phyloP scores from a whole-genome alignment of 306 rosid genomes.

The Sicyos edulis region DNA sequence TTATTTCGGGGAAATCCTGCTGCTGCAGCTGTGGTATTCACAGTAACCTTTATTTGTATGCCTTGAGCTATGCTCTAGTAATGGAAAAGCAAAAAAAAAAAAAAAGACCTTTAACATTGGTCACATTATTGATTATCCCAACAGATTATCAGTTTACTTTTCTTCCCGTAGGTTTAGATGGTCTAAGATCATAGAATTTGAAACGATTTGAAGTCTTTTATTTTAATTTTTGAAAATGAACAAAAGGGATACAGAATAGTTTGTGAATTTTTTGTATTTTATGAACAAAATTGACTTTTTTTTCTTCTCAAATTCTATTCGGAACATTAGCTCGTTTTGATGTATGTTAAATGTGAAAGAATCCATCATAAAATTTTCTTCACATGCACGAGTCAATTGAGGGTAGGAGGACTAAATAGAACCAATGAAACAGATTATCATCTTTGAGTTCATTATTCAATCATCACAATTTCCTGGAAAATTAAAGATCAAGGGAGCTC shows the following conservation, averaged over 20 bases:
- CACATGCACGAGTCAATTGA: background rate
- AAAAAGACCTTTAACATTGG: background rate
- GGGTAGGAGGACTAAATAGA: background rate
- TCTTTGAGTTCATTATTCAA: background rate
- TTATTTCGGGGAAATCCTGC: conserved; percentile 81
- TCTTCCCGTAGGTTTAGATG: no score
- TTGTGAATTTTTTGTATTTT: no score
- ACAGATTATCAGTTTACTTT: no score
- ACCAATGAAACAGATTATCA: background rate
- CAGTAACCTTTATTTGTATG: conserved; percentile 6
- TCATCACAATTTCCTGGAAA: background rate
- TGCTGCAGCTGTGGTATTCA: conserved; percentile 80
- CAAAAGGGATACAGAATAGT: background rate
- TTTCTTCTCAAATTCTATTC: no score
- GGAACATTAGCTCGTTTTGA: no score
- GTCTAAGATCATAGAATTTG: no score
- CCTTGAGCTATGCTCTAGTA: conserved; percentile 7
- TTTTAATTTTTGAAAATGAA: background rate
- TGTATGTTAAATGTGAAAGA: no score
- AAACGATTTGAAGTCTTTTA: background rate
- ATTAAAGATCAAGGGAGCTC: background rate
- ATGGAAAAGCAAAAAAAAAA: background rate
- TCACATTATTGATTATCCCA: no score
- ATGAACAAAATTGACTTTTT: no score
- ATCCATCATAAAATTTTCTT: background rate